Percentiles rank a stretch among this genome's conserved stretches.
Evolutionary conservation across 2,329 filamentous ascomycete genomes (phyloP).

Genomic region (Nemania serpens): DNA sequence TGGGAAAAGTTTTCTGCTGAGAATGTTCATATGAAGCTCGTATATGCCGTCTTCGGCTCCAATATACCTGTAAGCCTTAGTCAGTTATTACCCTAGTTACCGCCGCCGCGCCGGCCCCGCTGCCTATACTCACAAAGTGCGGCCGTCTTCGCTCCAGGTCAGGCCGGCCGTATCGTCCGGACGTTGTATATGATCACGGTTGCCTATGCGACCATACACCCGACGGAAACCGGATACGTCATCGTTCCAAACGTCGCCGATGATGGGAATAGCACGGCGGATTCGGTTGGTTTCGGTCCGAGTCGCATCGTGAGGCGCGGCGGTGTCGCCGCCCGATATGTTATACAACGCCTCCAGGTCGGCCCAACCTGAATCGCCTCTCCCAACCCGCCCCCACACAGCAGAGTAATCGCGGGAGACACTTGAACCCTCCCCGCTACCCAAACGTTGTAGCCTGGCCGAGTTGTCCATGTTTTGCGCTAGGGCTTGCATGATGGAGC

Average conservation of each 20-base stretch:
- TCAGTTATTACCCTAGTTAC: constrained; percentile 16
- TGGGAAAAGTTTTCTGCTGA: constrained; percentile 63
- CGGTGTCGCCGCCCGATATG: constrained; percentile 36
- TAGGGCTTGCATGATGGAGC: constrained; percentile 40
- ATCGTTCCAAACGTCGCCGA: constrained; percentile 42
- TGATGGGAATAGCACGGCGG: constrained; percentile 39
- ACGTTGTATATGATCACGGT: constrained; percentile 49
- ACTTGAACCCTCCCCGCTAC: constrained; percentile 26
- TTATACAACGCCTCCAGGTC: constrained; percentile 51
- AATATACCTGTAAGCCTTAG: constrained; percentile 54
- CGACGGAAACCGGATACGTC: constrained; percentile 37
- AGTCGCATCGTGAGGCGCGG: constrained; percentile 34
- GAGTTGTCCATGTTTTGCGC: constrained; percentile 37
- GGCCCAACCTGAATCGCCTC: constrained; percentile 45
- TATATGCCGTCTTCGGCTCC: constrained; percentile 76
- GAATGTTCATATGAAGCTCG: constrained; percentile 70
- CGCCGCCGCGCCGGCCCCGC: too few species aligned
- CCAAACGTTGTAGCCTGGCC: constrained; percentile 30
- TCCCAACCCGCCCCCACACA: constrained; percentile 33
- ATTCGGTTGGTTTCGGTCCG: constrained; percentile 37
- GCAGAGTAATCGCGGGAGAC: constrained; percentile 35
- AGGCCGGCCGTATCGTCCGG: constrained; percentile 65
- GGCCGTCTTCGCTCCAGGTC: constrained; percentile 66
- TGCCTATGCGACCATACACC: constrained; percentile 36
- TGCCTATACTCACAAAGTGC: constrained; percentile 58